Evolutionary conservation across 495 filamentous ascomycete genomes (phyloP).

Genomic region (Xylona heveae): DNA sequence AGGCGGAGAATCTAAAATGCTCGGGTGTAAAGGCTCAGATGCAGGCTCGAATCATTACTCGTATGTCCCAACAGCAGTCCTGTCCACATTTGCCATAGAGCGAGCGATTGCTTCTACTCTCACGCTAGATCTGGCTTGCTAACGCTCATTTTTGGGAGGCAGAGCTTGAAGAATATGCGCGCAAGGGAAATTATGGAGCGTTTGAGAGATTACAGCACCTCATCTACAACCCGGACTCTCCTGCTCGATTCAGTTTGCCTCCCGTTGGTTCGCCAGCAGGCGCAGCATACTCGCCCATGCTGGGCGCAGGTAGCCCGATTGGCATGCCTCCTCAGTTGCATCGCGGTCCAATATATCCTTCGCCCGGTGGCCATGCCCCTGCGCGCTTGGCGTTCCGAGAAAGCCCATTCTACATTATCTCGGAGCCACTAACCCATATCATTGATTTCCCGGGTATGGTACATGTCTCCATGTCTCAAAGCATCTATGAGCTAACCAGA

Average conservation of each 20-base stretch:
- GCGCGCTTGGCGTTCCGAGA: constrained; percentile 39
- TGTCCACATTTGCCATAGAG: no score
- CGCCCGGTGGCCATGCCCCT: constrained; percentile 15
- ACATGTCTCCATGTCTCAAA: constrained; percentile 7
- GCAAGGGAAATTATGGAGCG: background rate
- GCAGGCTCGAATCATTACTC: constrained; percentile 49
- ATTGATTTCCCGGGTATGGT: constrained; percentile 45
- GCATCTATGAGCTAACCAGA: constrained; percentile 4
- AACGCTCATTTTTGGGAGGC: no score
- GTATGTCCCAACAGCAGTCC: constrained; percentile 36
- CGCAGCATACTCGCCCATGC: no score
- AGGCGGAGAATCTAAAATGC: constrained; percentile 41
- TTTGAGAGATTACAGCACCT: constrained; percentile 5
- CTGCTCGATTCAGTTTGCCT: no score
- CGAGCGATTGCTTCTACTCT: no score
- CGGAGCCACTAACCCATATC: constrained; percentile 35
- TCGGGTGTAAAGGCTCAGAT: constrained; percentile 65
- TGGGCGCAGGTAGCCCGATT: no score
- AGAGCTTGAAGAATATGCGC: constrained; percentile 2
- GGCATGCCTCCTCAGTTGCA: constrained; percentile 8
- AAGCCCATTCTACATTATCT: constrained; percentile 55
- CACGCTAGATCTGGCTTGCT: no score
- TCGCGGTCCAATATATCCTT: constrained; percentile 2
- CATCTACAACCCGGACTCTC: constrained; percentile 4
- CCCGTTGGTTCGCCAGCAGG: no score